Conservation (phyloP, 805 yeast genomes). For the Barnettozyma siamensis region DNA sequence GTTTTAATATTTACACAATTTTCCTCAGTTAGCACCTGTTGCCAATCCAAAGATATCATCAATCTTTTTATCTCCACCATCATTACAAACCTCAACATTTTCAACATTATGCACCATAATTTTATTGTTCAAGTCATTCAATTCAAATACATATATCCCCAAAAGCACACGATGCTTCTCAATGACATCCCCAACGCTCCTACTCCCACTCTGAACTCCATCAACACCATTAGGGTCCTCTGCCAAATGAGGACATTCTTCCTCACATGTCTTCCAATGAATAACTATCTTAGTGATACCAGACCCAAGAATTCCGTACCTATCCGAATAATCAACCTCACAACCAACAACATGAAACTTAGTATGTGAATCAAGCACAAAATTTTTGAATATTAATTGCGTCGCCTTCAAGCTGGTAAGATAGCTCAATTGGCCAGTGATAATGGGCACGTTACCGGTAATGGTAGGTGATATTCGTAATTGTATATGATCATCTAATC, state of each 20-base stretch:
- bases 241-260: constrained; percentile 43
- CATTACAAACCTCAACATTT: constrained; percentile 53
- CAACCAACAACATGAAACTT: constrained; percentile 42
- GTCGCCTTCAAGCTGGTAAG: constrained; percentile 51
- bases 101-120: constrained; percentile 63
- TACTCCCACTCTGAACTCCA: not conserved
- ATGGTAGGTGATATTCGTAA: constrained; percentile 54
- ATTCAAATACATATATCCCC: constrained; percentile 64
- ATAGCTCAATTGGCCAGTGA: constrained; percentile 52
- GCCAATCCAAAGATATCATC: constrained; percentile 7
- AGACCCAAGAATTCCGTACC: constrained; percentile 8
- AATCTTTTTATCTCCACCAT: constrained; percentile 16
- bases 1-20: constrained; percentile 2
- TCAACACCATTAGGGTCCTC: not conserved
- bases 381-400: constrained; percentile 46
- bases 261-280: constrained; percentile 53
- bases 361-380: constrained; percentile 46
- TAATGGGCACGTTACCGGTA: constrained; percentile 43
- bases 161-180: constrained; percentile 16
- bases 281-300: constrained; percentile 43
- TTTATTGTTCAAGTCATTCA: constrained; percentile 45
- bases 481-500: constrained; percentile 40
- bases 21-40: not conserved
- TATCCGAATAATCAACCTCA: constrained; percentile 9
- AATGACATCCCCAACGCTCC: not conserved